These are phyloP conservation scores for Kandelia obovata DNA, from an alignment of 345 rosid species.

Conservation along the genomic window DNA sequence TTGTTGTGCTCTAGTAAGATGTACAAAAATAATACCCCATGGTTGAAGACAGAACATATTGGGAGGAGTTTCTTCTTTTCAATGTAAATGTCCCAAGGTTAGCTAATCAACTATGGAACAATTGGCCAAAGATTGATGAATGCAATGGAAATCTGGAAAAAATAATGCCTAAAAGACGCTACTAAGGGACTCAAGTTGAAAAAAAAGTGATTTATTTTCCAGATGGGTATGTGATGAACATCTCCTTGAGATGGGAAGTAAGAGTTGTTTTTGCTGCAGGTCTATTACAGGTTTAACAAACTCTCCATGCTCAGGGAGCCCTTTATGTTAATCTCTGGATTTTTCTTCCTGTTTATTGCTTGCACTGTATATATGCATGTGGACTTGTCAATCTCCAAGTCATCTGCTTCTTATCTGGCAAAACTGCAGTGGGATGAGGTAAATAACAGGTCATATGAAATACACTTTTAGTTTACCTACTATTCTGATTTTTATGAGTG, in stretches of 20 bases:
- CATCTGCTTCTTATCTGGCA: slow-evolving; percentile 86
- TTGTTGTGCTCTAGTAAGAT: no score
- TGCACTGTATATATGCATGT: slow-evolving; percentile 70
- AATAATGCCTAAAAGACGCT: no score
- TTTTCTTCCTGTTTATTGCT: slow-evolving; percentile 65
- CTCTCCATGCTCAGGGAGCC: slow-evolving; percentile 85
- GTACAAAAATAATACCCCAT: no score
- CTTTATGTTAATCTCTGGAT: slow-evolving; percentile 76
- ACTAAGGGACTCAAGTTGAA: no score
- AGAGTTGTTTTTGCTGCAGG: slow-evolving; percentile 40
- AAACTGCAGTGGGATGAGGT: slow-evolving; percentile 98
- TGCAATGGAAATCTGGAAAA: neutral
- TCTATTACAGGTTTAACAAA: slow-evolving; percentile 76
- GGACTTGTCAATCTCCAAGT: slow-evolving; percentile 91
- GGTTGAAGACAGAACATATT: no score
- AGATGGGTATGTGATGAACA: no score
- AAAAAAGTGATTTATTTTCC: no score
- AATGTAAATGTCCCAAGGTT: no score
- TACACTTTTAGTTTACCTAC: slow-evolving; percentile 1
- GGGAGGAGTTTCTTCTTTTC: no score
- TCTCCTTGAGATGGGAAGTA: neutral
- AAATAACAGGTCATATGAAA: slow-evolving; percentile 8
- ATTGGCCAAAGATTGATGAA: neutral
- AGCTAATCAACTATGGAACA: neutral
- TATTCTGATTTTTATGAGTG: neutral